Evolutionary conservation across 306 rosid genomes (phyloP).

Genomic region (Calophaca sinica): DNA sequence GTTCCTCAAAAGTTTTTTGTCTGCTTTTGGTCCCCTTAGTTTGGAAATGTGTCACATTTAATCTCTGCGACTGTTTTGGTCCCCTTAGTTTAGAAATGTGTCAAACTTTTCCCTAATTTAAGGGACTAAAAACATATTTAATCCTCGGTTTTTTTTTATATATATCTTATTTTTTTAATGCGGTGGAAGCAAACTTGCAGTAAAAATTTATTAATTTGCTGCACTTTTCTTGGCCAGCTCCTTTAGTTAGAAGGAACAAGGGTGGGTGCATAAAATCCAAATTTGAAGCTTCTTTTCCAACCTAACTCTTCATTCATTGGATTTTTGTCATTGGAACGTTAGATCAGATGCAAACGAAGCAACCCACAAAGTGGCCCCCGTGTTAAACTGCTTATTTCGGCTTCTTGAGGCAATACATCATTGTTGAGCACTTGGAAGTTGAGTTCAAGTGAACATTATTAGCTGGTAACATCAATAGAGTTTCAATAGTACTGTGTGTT

Average conservation of each 20-base stretch:
- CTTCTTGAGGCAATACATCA: constrained; percentile 40
- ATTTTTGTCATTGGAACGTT: constrained; percentile 54
- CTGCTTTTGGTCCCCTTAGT: too few species aligned
- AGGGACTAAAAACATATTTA: too few species aligned
- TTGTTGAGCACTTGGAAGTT: constrained; percentile 24
- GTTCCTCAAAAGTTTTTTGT: too few species aligned
- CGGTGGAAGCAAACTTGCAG: constrained; percentile 46
- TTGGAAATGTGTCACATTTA: too few species aligned
- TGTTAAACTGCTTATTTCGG: constrained; percentile 27
- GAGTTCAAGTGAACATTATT: constrained; percentile 40
- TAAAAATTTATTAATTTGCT: not conserved
- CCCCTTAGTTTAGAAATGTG: too few species aligned
- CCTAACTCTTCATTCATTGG: constrained; percentile 59
- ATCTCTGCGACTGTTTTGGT: too few species aligned
- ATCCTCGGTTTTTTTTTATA: too few species aligned
- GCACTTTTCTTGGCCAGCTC: constrained; percentile 20
- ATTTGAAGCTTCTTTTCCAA: constrained; percentile 47
- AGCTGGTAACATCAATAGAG: constrained; percentile 42
- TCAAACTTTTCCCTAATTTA: too few species aligned
- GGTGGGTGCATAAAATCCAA: constrained; percentile 45
- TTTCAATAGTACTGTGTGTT: constrained; percentile 25
- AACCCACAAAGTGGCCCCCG: constrained; percentile 57
- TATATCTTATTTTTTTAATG: not conserved
- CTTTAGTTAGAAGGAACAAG: constrained; percentile 50
- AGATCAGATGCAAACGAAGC: constrained; percentile 56